Conservation (phyloP, 192 early-diverging fungal genomes). For the Entophlyctis luteolus region DNA sequence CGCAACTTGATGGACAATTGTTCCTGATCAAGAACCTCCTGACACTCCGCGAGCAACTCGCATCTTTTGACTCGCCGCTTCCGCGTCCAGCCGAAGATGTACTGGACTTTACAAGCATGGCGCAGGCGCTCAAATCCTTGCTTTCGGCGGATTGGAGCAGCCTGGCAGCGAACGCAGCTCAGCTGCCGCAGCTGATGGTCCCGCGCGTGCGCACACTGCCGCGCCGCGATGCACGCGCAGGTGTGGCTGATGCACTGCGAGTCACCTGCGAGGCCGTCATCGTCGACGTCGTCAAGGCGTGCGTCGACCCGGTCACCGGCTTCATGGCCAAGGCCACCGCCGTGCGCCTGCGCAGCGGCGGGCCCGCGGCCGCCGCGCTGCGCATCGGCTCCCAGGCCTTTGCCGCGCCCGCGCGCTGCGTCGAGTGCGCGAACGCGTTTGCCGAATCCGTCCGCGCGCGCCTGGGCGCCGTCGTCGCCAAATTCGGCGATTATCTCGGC, state of each 20-base stretch:
- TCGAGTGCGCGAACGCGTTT: conserved; percentile 47
- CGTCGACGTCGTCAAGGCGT: conserved; percentile 57
- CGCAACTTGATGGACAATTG: conserved; percentile 65
- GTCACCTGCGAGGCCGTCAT: conserved; percentile 75
- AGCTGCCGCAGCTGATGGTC: conserved; percentile 37
- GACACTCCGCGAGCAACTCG: conserved; percentile 76
- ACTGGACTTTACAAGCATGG: conserved; percentile 62
- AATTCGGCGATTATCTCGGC: conserved; percentile 68
- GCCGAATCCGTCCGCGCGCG: conserved; percentile 46
- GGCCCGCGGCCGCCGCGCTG: background rate
- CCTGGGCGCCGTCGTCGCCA: conserved; percentile 50
- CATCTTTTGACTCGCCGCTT: conserved; percentile 64
- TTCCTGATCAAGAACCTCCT: conserved; percentile 87
- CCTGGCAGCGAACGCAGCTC: conserved; percentile 28
- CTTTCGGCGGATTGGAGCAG: conserved; percentile 19
- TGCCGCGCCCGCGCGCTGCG: conserved; percentile 23
- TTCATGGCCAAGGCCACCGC: conserved; percentile 70
- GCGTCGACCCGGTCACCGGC: conserved; percentile 58
- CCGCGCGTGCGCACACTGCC: conserved; percentile 47
- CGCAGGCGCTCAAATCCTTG: conserved; percentile 35
- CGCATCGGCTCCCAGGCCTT: conserved; percentile 19
- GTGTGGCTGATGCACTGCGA: conserved; percentile 66
- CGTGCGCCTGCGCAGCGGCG: conserved; percentile 43
- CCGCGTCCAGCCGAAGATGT: conserved; percentile 69
- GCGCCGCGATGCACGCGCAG: conserved; percentile 13